Evolutionary conservation across 805 yeast genomes (phyloP), one percentile per base, ranked within the genome.

Genomic region (Hanseniaspora jakobsenii): DNA sequence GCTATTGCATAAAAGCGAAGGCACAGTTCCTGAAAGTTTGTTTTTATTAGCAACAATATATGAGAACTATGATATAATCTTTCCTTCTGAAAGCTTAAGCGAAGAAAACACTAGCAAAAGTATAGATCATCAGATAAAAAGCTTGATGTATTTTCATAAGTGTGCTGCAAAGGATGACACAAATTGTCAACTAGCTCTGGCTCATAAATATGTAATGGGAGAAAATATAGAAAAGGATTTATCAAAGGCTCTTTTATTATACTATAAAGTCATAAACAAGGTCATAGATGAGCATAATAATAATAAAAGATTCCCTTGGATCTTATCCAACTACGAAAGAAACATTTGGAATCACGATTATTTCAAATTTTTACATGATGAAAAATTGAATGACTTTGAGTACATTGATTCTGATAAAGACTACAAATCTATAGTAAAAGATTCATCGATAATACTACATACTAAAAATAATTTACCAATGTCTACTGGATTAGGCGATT

Each of bases 271-370:
- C 3, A 6, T 42, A 6, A 35, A 34, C 4, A 28, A 28, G 17
- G 46, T 35, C 10, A 35, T 42, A 12, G 29, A 34, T 9, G 34
- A 32, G 4, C 22, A 36, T 22, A 22, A 35, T n/a, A 21, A 19
- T 6, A 27, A 9, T 6, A n/a, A 23, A 3, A 34, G 39, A 35
- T 42, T 22, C 17, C 27, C 32, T 12, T 42, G 46, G 46, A 16
- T 18, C 9, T 9, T 42, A 17, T 35, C 38, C 3, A 31, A 42
- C 18, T 23, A 28, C 18, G 19, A 27, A 10, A 29, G 7, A 29
- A 42, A 42, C 14, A 22, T 29, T 16, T 42, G 46, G 46, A 42
- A 42, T 18, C 39, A 42, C 14, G 35, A 35, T 18, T 42, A 32
- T 17, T 42, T 10, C 16, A 35, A 29, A 13, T 42, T 42, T 35